Base-by-base conservation (phyloP, 2,329 filamentous ascomycete species). In the Cladosporium sphaerospermum region DNA sequence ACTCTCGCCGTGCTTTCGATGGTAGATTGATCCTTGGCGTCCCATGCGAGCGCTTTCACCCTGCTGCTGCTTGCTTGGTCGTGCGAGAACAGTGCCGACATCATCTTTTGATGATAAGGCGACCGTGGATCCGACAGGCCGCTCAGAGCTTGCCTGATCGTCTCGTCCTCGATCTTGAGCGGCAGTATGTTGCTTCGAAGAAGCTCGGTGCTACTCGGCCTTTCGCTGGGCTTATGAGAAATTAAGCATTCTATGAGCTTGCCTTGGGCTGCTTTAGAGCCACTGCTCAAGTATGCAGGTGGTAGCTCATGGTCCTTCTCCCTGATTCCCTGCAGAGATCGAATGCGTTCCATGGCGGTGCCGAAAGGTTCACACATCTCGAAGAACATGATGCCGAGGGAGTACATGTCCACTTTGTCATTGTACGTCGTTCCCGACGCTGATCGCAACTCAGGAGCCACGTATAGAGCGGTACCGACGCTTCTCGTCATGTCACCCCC, bases 351-450 rank as follows among this genome's bases (percentile, higher is more conserved):
- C 79, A 84, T 85, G 2, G 73, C 76, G 1, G 83, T 85, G 14
- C 73, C 73, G 42, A 85, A 70, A 3, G 78, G 73, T 59, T 81
- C 76, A 64, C 88, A 95, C 93, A 99, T 99, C 70, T 99, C 93
- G 61, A 96, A 97, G 72, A 99, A 95, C 54, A 99, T 97, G 58
- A 99, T 88, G 0, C 93, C 93, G 40, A 99, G 77, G 0, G 92
- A 96, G 67, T 93, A 99, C 92, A 99, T 97, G 79, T 99, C 93
- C 1, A 97, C 91, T 69, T 96, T 97, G 54, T 89, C 85, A 55
- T 88, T 95, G 67, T 97, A 97, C 56, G 84, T 84, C 3, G 86
- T 86, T 32, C 80, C 80, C 5, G 84, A 84, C 5, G 80, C 80
- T 1, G 88, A 89, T 55, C 87, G 84, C 53, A 99, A 82, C 69